Evolutionary conservation across 352 stramenopile genomes (phyloP), one percentile per base, ranked within the genome.

Genomic region (Pythium insidiosum): DNA sequence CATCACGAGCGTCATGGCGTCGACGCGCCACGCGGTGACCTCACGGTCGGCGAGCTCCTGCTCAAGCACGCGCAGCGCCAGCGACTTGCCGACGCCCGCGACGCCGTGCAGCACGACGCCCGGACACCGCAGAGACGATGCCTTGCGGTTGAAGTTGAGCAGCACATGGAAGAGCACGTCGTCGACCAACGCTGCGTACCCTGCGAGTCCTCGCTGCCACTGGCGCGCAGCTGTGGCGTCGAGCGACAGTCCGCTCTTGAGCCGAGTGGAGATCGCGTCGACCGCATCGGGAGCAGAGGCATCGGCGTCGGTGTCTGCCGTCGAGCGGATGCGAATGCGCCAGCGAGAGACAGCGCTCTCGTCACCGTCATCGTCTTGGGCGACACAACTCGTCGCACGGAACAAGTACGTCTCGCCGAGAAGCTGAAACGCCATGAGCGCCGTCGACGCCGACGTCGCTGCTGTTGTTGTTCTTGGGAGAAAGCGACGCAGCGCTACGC

Each of bases 31-130:
- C 15, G 55, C 53, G 1, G 43, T 6, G 7, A 76, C 16, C 0
- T 41, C 26, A 1, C 53, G 16, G 13, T 33, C 43, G 15, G 30
- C 44, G 2, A 77, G 40, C 29, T 79, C 61, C 3, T 22, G 40
- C 6, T 50, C 50, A 1, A 74, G 10, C 3, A 57, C 62, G 12
- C 58, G 43, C 9, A 84, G 48, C 1, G 63, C 58, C 1, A 77
- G 47, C 16, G 79, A 78, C 43, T 88, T 91, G 33, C 79, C 79
- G 11, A 84, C 69, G 16, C 79, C 79, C 35, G 63, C 41, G n/a
- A 75, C 73, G 26, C 79, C 79, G 22, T 68, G 69, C 12, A 85
- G 54, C 15, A 91, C 54, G 12, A 88, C 20, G 0, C 79, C 75
- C 18, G 80, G 62, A 18, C 67, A 75, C 5, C 57, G 45, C 7